phyloP scores from a whole-genome alignment of 257 asterid species.

The Gynochthodes officinalis region DNA sequence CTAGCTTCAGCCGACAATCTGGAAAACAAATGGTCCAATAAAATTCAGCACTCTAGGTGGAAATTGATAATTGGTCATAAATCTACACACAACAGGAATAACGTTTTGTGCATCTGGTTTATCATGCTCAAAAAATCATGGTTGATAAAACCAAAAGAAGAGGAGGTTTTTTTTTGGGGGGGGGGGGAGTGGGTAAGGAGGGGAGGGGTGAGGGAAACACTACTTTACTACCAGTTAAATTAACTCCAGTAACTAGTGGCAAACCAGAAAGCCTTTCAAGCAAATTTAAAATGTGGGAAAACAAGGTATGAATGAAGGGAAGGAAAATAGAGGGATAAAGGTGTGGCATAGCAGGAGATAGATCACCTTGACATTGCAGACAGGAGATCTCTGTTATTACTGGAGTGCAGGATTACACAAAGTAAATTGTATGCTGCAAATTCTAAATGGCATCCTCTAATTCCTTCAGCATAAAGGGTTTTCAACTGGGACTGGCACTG shows the following conservation, averaged over 20 bases:
- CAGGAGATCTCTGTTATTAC: constrained; percentile 85
- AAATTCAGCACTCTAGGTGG: constrained; percentile 9
- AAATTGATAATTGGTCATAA: not conserved
- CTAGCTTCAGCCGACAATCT: constrained; percentile 75
- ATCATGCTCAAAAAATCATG: not conserved
- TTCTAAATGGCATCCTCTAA: constrained; percentile 87
- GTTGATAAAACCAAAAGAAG: not conserved
- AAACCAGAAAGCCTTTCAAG: not conserved
- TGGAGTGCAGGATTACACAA: constrained; percentile 82
- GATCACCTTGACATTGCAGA: constrained; percentile 95
- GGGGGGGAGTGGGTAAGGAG: too few relatives aligned
- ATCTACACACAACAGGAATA: not conserved
- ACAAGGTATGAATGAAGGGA: not conserved
- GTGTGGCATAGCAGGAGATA: not conserved
- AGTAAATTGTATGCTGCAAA: constrained; percentile 93
- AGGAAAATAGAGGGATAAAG: not conserved
- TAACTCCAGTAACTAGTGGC: not conserved
- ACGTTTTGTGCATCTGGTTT: not conserved
- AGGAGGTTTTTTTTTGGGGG: too few relatives aligned
- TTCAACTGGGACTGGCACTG: constrained; percentile 98
- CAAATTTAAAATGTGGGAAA: not conserved
- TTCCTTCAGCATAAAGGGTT: constrained; percentile 94
- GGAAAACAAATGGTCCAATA: constrained; percentile 23
- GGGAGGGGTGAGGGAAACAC: too few relatives aligned
- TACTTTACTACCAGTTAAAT: not conserved